These are phyloP conservation scores for Lecanicillium sp. DNA, from an alignment of 2,329 filamentous ascomycete genomes.

Conservation along the genomic window DNA sequence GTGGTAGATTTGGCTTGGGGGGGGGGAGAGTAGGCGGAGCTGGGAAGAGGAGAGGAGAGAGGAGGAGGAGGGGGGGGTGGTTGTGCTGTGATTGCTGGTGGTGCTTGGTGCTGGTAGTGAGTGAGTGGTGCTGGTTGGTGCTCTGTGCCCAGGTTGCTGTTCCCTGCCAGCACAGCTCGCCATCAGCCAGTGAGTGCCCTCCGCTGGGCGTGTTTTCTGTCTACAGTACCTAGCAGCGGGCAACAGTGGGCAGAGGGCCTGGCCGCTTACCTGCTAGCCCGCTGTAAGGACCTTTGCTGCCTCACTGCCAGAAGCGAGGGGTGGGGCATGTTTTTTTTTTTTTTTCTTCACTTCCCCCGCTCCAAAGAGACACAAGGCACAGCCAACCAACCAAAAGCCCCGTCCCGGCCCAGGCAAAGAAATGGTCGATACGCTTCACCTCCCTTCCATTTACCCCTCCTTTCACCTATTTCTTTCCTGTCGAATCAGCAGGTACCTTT, in stretches of 20 bases:
- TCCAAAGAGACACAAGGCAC: not conserved
- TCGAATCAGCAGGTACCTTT: not conserved
- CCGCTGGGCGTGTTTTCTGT: no score
- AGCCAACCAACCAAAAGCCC: no score
- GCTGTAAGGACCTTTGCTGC: no score
- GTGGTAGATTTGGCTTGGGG: slow-evolving; percentile 21
- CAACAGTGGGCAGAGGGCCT: not conserved
- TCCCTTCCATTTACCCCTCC: slow-evolving; percentile 8
- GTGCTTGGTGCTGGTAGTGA: no score
- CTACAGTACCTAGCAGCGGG: not conserved
- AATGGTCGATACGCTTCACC: slow-evolving; percentile 12
- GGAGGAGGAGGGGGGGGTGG: slow-evolving; percentile 17
- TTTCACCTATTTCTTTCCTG: no score
- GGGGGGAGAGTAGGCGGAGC: not conserved
- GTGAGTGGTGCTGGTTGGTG: no score
- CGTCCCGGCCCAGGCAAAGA: no score
- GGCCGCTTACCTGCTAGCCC: no score
- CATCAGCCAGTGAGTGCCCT: no score
- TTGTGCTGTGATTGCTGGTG: no score
- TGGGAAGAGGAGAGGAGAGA: not conserved
- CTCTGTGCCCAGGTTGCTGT: not conserved
- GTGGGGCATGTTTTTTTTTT: not conserved
- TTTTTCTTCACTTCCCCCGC: slow-evolving; percentile 13
- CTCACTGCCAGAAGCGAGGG: not conserved
- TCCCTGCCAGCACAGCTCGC: not conserved